Conservation (phyloP, 2,329 filamentous ascomycete genomes). For the Microdochium trichocladiopsis region DNA sequence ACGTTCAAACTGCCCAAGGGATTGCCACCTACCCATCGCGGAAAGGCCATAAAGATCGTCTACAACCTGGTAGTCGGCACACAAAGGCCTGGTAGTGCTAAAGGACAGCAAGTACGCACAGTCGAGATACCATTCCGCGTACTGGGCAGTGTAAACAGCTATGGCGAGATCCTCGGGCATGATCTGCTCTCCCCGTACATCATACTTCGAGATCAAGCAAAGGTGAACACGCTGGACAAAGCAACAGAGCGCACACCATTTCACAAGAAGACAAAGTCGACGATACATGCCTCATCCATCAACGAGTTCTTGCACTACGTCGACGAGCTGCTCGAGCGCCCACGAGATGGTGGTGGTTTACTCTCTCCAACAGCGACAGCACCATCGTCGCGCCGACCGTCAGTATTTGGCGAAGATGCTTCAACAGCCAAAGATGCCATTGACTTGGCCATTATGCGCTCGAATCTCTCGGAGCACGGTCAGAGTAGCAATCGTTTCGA, state of each 20-base stretch:
- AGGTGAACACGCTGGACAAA: slow-evolving; percentile 46
- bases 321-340: slow-evolving; percentile 61
- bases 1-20: slow-evolving; percentile 79
- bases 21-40: slow-evolving; percentile 83
- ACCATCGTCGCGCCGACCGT: slow-evolving; percentile 47
- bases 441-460: slow-evolving; percentile 81
- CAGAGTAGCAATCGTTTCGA: slow-evolving; percentile 91
- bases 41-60: slow-evolving; percentile 87
- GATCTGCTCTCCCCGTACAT: slow-evolving; percentile 94
- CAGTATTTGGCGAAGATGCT: slow-evolving; percentile 42
- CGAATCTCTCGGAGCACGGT: slow-evolving; percentile 61
- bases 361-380: slow-evolving; percentile 65
- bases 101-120: slow-evolving; percentile 79
- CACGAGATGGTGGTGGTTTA: slow-evolving; percentile 51
- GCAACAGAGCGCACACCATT: slow-evolving; percentile 8
- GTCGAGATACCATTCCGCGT: slow-evolving; percentile 91
- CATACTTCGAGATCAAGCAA: slow-evolving; percentile 75
- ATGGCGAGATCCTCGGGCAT: slow-evolving; percentile 84
- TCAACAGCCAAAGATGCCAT: slow-evolving; percentile 76
- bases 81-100: slow-evolving; percentile 71
- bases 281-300: slow-evolving; percentile 27
- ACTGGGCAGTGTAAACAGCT: slow-evolving; percentile 82
- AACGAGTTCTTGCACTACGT: slow-evolving; percentile 72
- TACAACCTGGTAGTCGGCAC: slow-evolving; percentile 91
- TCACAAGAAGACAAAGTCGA: slow-evolving; percentile 18